A percentile compares a stretch with the other conserved stretches of the same genome.
phyloP scores from a whole-genome alignment of 257 asterid species.

The Salvia rosmarinus region DNA sequence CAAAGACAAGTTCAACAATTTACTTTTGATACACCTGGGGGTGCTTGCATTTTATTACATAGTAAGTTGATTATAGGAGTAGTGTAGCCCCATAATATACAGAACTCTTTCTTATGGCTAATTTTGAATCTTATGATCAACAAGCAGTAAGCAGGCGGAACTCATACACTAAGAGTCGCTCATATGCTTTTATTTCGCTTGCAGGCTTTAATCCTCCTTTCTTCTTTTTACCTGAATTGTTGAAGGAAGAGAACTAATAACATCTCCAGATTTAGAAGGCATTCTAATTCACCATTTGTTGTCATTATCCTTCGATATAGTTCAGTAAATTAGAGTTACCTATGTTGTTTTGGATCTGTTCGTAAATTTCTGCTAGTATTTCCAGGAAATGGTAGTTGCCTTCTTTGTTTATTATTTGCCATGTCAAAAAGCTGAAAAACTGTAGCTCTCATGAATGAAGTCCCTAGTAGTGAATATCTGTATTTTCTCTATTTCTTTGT shows the following conservation, averaged over 20 bases:
- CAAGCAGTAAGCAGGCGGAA: not conserved
- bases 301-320: conserved; percentile 13
- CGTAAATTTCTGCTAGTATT: not conserved
- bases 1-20: not conserved
- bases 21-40: conserved; percentile 1
- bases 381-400: not conserved
- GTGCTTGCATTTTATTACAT: not conserved
- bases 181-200: not conserved
- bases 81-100: conserved; percentile 11
- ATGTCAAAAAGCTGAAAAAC: not conserved
- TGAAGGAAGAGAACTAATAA: not conserved
- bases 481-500: conserved; percentile 3
- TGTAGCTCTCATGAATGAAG: conserved; percentile 17
- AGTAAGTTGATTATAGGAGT: conserved; percentile 19
- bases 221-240: not conserved
- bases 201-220: not conserved
- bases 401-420: not conserved
- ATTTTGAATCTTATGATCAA: conserved; percentile 5
- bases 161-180: not conserved
- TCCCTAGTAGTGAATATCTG: not conserved
- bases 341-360: not conserved
- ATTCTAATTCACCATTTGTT: not conserved
- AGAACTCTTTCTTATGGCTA: conserved; percentile 2
- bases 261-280: not conserved
- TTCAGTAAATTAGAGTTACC: not conserved